Base-by-base conservation (phyloP, 1,139 yeast genomes). In the Debaryomyces udenii region DNA sequence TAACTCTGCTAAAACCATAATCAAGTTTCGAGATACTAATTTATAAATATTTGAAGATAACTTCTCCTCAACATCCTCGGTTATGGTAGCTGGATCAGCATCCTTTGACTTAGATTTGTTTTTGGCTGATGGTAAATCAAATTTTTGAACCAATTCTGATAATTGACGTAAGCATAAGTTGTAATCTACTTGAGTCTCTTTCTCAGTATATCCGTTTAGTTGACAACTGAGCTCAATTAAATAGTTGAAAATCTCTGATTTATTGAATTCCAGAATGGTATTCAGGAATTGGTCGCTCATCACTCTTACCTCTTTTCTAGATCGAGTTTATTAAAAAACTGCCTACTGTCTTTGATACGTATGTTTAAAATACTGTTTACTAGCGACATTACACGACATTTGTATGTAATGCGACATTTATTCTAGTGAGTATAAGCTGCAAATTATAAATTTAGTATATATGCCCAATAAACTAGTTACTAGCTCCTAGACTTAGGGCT, bases 11-110 rank as follows among this genome's bases (percentile, higher is more conserved):
- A 72, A 58, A 2, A 68, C 61, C 34, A 59, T 18, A 3, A 61
- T 55, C 34, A 65, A 47, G 40, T 61, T 64, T 34, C 64, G 50
- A 1, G 77, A 64, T 4, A 67, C 48, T 14, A 71, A 48, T 31
- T 63, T 61, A 49, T 57, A 61, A 24, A 64, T 35, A 45, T 64
- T 64, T 15, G 50, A 40, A 1, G 71, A 64, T 22, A 48, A 18
- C 20, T 44, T 41, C 1, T 40, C 43, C 9, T 42, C 42, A 26
- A 14, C 13, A 16, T 14, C 27, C 6, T 37, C 38, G 11, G 20
- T 23, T 9, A 32, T 26, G 2, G 15, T 10, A 3, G 23, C 24
- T 24, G 41, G 43, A 26, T 40, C 45, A 3, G 43, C 37, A 11
- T 48, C 48, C 13, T 50, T 47, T 27, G 46, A 46, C 26, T 47